Percentiles rank a stretch among this genome's conserved stretches.
Conservation (phyloP, 202 grass and related monocot species). For the Eragrostis tef region DNA sequence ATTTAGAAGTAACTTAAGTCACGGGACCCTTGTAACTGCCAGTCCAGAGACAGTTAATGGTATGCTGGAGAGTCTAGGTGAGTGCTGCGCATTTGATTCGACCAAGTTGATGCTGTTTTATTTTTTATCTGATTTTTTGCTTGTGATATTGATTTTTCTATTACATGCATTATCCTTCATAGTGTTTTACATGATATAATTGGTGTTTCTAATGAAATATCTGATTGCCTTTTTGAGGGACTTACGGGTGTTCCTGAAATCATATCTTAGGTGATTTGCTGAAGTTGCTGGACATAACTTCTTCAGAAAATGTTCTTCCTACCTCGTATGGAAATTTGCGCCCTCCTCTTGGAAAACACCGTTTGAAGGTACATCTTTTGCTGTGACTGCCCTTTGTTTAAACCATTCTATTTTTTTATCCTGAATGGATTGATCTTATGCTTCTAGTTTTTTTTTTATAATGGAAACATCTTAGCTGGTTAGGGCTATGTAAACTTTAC, state of each 20-base stretch:
- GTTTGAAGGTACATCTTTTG: slow-evolving; percentile 66
- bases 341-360: slow-evolving; percentile 82
- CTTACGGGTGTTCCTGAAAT: background rate
- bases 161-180: background rate
- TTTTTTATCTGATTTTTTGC: background rate
- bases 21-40: slow-evolving; percentile 72
- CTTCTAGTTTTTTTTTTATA: slow-evolving; percentile 15
- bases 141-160: background rate
- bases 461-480: background rate
- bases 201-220: background rate
- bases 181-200: background rate
- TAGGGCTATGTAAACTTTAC: background rate
- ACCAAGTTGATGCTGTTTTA: background rate
- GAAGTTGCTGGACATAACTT: slow-evolving; percentile 68
- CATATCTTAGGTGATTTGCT: slow-evolving; percentile 67
- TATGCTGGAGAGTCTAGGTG: slow-evolving; percentile 79
- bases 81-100: slow-evolving; percentile 26
- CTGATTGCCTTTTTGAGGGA: background rate
- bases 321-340: slow-evolving; percentile 74
- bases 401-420: background rate
- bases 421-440: background rate
- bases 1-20: slow-evolving; percentile 83
- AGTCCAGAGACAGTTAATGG: slow-evolving; percentile 81
- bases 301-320: slow-evolving; percentile 59
- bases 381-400: background rate